A percentile compares a stretch with the other conserved stretches of the same genome.
Conservation (phyloP, 192 early-diverging fungal genomes). For the Dissophora ornata region DNA sequence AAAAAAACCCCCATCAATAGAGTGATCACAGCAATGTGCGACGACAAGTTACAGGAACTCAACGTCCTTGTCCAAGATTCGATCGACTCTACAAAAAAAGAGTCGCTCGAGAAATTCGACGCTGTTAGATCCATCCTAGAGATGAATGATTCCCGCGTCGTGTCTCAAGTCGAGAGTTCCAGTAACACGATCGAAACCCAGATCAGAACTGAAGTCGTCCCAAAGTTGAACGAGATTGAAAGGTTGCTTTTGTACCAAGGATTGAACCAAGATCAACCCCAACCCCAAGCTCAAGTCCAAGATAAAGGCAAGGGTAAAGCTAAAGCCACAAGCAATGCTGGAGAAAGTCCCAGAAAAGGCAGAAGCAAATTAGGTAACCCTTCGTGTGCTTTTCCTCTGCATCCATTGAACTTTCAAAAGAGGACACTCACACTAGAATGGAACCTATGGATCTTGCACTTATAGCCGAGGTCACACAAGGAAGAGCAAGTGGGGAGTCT, state of each 20-base stretch:
- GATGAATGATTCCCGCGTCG: background rate
- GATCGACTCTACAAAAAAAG: background rate
- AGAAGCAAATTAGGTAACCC: no score
- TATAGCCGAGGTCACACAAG: no score
- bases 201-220: conserved; percentile 9
- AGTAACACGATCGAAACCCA: conserved; percentile 6
- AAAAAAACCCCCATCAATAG: background rate
- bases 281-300: no score
- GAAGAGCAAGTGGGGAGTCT: no score
- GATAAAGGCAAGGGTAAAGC: background rate
- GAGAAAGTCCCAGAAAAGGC: no score
- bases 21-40: background rate
- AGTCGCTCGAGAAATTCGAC: conserved; percentile 19
- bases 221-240: conserved; percentile 21
- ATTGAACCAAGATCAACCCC: no score
- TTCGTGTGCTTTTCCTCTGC: no score
- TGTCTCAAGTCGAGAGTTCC: background rate
- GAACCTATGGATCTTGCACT: background rate
- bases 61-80: conserved; percentile 13
- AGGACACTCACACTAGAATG: background rate
- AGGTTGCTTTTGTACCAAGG: background rate
- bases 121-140: background rate
- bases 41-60: conserved; percentile 13
- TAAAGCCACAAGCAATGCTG: background rate
- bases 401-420: no score